Conservation (phyloP, 805 yeast species). For the Diddensiella santjacobensis region DNA sequence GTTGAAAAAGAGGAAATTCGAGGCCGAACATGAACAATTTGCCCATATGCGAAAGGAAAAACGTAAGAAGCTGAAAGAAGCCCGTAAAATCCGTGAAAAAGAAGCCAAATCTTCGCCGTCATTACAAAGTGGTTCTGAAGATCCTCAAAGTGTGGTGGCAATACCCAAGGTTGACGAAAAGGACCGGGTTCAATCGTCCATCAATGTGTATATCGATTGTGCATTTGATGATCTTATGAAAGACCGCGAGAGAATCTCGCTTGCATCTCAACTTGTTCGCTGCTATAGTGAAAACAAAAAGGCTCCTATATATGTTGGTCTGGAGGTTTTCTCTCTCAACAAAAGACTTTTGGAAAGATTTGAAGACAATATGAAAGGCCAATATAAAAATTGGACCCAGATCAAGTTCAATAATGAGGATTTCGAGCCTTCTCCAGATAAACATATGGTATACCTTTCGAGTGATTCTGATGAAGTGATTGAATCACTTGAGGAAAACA, state of each 20-base stretch:
- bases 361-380: slow-evolving; percentile 51
- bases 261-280: slow-evolving; percentile 77
- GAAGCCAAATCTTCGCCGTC: too few relatives aligned
- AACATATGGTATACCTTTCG: slow-evolving; percentile 58
- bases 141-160: background rate
- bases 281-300: slow-evolving; percentile 75
- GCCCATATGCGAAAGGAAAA: slow-evolving; percentile 51
- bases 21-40: slow-evolving; percentile 59
- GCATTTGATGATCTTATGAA: slow-evolving; percentile 87
- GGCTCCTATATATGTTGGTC: slow-evolving; percentile 52
- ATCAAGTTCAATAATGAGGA: slow-evolving; percentile 47
- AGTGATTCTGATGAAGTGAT: slow-evolving; percentile 81
- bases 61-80: slow-evolving; percentile 43
- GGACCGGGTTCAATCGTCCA: slow-evolving; percentile 12
- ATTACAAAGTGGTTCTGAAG: slow-evolving; percentile 29
- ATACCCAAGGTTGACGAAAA: background rate
- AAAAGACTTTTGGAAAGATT: slow-evolving; percentile 65
- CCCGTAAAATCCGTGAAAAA: slow-evolving; percentile 36
- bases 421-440: slow-evolving; percentile 32
- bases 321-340: slow-evolving; percentile 62
- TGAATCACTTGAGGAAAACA: slow-evolving; percentile 58
- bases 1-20: slow-evolving; percentile 56
- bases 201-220: slow-evolving; percentile 72
- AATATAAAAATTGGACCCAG: slow-evolving; percentile 66
- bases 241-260: slow-evolving; percentile 61